These are phyloP conservation scores for Blepharisma undulans DNA, from an alignment of 169 alveolate genomes.

Conservation along the genomic window DNA sequence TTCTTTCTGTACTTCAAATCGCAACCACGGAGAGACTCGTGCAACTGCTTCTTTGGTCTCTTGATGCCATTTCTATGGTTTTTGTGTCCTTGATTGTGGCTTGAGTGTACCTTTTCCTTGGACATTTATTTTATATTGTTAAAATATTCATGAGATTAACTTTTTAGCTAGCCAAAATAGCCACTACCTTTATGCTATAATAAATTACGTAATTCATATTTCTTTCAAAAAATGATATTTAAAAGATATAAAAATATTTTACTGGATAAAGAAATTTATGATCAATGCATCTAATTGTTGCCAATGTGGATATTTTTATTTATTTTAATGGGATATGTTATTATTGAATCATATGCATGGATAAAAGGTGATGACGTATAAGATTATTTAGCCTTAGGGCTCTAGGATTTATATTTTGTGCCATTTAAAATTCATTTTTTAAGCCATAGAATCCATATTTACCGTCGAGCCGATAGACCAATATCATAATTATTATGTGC, in stretches of 20 bases:
- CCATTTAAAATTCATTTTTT: neutral
- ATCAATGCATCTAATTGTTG: neutral
- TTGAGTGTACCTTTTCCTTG: constrained; percentile 76
- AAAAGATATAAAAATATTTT: neutral
- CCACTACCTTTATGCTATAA: neutral
- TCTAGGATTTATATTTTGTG: neutral
- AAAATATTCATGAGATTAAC: neutral
- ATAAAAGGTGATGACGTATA: neutral
- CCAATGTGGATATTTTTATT: neutral
- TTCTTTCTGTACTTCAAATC: constrained; percentile 69
- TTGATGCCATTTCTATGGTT: constrained; percentile 81
- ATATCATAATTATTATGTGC: neutral
- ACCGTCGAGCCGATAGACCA: neutral
- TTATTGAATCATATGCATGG: neutral
- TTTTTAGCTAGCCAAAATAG: neutral
- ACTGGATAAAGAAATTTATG: neutral
- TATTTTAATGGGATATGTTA: neutral
- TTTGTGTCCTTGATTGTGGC: constrained; percentile 76
- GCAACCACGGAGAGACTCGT: constrained; percentile 64
- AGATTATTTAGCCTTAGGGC: neutral
- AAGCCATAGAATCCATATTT: neutral
- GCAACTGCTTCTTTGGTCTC: constrained; percentile 70
- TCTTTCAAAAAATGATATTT: neutral
- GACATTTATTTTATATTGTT: constrained; percentile 59
- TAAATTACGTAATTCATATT: neutral